Conservation (phyloP, 306 rosid species). For the Carpinus fangiana region DNA sequence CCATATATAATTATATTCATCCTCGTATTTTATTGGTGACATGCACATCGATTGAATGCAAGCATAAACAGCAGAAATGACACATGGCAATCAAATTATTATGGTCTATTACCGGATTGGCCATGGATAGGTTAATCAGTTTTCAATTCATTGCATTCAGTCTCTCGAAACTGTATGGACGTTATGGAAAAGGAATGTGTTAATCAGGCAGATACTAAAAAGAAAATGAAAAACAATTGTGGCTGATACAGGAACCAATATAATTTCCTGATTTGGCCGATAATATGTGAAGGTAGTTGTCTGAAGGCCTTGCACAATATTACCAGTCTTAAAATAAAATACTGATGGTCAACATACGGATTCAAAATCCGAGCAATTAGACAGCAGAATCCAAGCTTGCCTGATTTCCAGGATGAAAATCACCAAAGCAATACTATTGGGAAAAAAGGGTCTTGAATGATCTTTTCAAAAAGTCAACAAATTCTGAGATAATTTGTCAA, state of each 20-base stretch:
- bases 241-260: neutral
- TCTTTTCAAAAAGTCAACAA: slow-evolving; percentile 13
- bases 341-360: neutral
- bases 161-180: neutral
- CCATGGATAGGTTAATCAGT: neutral
- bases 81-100: neutral
- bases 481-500: slow-evolving; percentile 5
- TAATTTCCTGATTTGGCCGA: neutral
- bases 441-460: neutral
- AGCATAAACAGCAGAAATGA: neutral
- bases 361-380: too few species aligned
- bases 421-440: neutral
- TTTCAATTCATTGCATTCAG: neutral
- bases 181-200: neutral
- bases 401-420: neutral
- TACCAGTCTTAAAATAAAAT: neutral
- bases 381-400: neutral
- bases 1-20: neutral
- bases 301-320: neutral
- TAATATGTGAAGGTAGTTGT: neutral
- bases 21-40: neutral
- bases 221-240: neutral
- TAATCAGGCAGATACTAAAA: neutral
- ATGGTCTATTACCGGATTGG: neutral
- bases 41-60: slow-evolving; percentile 1